Percentiles rank a stretch among this genome's conserved stretches.
Evolutionary conservation across 2,329 filamentous ascomycete genomes (phyloP).

Genomic region (Exophiala oligosperma): DNA sequence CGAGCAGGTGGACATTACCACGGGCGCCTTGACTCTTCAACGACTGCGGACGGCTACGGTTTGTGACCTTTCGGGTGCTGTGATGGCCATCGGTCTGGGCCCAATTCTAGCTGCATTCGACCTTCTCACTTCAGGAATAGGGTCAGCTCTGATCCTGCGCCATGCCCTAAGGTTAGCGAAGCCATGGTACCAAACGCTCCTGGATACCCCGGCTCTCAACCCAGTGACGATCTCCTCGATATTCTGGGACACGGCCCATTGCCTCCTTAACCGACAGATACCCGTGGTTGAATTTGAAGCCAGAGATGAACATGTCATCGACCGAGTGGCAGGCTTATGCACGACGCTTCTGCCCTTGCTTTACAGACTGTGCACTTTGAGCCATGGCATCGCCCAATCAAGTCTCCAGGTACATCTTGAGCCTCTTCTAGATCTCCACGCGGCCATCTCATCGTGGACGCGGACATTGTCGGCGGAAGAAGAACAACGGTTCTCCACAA

Average conservation of each 20-base stretch:
- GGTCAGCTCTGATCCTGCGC: conserved; percentile 31
- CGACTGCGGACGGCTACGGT: conserved; percentile 4
- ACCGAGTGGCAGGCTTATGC: conserved; percentile 34
- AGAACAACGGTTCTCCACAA: conserved; percentile 25
- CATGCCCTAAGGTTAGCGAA: conserved; percentile 32
- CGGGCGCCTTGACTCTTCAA: conserved; percentile 1
- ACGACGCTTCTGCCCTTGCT: conserved; percentile 34
- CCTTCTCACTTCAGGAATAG: conserved; percentile 30
- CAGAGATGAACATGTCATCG: conserved; percentile 29
- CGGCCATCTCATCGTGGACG: neutral
- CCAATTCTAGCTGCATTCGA: conserved; percentile 35
- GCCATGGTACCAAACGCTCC: conserved; percentile 32
- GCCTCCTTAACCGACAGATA: conserved; percentile 33
- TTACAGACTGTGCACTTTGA: conserved; percentile 34
- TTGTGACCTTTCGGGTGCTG: conserved; percentile 20
- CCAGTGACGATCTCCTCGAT: conserved; percentile 33
- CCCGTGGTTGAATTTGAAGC: conserved; percentile 32
- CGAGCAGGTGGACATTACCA: neutral
- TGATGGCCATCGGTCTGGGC: conserved; percentile 29
- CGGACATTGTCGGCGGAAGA: conserved; percentile 10
- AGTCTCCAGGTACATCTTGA: conserved; percentile 4
- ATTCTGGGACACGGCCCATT: conserved; percentile 36
- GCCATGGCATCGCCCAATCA: conserved; percentile 25
- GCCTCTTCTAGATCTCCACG: neutral
- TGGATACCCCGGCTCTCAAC: conserved; percentile 30